These are phyloP conservation scores for Aureobasidium zeae DNA, from an alignment of 2,329 filamentous ascomycete genomes.

Conservation along the genomic window DNA sequence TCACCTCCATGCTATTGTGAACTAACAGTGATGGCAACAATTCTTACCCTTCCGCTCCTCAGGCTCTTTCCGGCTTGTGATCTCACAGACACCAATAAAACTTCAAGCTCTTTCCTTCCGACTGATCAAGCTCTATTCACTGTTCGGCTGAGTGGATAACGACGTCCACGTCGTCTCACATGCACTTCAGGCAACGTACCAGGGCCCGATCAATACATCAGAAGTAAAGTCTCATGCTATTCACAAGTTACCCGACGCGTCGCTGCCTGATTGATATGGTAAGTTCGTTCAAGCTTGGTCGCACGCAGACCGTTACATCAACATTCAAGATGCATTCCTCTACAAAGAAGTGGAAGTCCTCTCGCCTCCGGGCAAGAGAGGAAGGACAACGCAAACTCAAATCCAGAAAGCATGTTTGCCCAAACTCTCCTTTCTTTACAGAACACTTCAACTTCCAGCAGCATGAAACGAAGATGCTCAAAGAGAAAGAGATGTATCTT, in stretches of 20 bases:
- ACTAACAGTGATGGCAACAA: no score
- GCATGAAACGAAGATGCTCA: constrained; percentile 20
- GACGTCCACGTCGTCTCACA: neutral
- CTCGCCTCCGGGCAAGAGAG: constrained; percentile 16
- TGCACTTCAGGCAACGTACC: neutral
- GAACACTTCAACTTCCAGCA: constrained; percentile 21
- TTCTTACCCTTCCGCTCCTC: no score
- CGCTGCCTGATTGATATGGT: neutral
- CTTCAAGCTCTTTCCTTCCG: no score
- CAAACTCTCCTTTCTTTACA: constrained; percentile 22
- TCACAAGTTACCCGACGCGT: neutral
- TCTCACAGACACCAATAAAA: no score
- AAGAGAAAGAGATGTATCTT: constrained; percentile 18
- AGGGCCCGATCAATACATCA: neutral
- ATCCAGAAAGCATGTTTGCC: constrained; percentile 21
- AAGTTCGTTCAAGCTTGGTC: neutral
- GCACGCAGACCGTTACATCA: neutral
- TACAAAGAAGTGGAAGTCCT: constrained; percentile 20
- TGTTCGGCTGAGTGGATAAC: no score
- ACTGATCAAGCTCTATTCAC: no score
- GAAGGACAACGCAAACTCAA: constrained; percentile 19
- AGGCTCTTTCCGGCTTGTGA: no score
- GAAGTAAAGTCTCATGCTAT: neutral
- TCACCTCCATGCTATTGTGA: no score
- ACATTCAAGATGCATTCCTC: constrained; percentile 14